A percentile compares a stretch with the other conserved stretches of the same genome.
Evolutionary conservation across 2,329 filamentous ascomycete genomes (phyloP).

Genomic region (Zasmidium cellare): DNA sequence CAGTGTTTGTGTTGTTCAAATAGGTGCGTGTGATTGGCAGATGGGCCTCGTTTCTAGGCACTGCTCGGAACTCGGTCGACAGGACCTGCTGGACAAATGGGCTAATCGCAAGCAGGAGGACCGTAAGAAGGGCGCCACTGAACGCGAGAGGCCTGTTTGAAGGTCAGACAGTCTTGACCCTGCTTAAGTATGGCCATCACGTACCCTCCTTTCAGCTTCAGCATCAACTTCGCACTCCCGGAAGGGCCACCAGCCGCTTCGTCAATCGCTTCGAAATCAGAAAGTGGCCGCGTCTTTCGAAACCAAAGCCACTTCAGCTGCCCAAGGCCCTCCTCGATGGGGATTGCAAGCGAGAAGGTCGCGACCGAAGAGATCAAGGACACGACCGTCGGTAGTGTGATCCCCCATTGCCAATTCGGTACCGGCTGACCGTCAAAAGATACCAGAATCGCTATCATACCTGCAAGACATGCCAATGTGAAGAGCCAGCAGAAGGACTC

Average conservation of each 20-base stretch:
- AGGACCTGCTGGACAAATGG: background rate
- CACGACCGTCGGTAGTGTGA: constrained; percentile 1
- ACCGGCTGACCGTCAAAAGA: background rate
- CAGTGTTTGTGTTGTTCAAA: background rate
- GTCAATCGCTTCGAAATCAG: background rate
- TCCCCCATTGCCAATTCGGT: background rate
- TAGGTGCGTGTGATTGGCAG: background rate
- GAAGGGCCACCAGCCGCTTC: background rate
- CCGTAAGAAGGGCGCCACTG: background rate
- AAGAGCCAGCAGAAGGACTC: constrained; percentile 1
- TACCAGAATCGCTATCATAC: background rate
- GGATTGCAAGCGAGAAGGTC: background rate
- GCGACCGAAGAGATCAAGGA: background rate
- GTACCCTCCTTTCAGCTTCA: background rate
- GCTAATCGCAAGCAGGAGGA: background rate
- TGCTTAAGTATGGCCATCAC: background rate
- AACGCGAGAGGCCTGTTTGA: background rate
- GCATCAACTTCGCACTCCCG: background rate
- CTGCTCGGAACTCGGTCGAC: background rate
- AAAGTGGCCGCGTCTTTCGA: background rate
- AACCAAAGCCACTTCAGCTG: constrained; percentile 1
- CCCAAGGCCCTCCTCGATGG: background rate
- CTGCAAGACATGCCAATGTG: background rate
- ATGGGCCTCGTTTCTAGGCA: background rate
- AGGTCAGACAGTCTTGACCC: background rate